These are phyloP conservation scores for Xylaria sp. DNA, from an alignment of 2,329 filamentous ascomycete genomes.

Conservation along the genomic window DNA sequence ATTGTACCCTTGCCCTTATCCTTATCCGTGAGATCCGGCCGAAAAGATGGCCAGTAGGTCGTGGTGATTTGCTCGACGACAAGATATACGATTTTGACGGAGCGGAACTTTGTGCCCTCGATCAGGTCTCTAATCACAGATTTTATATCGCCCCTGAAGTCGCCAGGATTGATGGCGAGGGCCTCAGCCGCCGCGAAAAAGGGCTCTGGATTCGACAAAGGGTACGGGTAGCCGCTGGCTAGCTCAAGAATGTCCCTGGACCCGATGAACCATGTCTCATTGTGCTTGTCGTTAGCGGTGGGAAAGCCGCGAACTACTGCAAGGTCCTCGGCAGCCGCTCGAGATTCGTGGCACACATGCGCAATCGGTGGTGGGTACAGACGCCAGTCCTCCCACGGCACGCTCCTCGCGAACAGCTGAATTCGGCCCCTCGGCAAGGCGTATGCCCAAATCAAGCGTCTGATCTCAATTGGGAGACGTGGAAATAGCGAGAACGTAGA, in stretches of 20 bases:
- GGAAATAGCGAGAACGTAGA: conserved; percentile 42
- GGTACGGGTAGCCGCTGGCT: conserved; percentile 48
- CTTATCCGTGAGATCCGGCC: conserved; percentile 45
- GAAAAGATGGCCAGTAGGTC: conserved; percentile 46
- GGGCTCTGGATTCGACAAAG: conserved; percentile 47
- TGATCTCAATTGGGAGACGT: conserved; percentile 46
- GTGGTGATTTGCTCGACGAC: conserved; percentile 47
- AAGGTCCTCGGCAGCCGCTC: conserved; percentile 40
- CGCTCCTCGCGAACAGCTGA: conserved; percentile 46
- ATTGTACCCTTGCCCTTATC: conserved; percentile 48
- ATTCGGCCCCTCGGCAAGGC: conserved; percentile 46
- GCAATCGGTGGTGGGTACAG: conserved; percentile 43
- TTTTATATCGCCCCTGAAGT: conserved; percentile 44
- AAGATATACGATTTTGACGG: conserved; percentile 44
- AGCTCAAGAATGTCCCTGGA: conserved; percentile 46
- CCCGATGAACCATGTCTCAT: conserved; percentile 47
- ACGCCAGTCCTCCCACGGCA: conserved; percentile 48
- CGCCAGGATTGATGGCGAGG: conserved; percentile 44
- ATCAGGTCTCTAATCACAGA: conserved; percentile 42
- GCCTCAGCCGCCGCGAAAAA: conserved; percentile 45
- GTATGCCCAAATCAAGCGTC: conserved; percentile 45
- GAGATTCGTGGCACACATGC: conserved; percentile 44
- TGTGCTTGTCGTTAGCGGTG: conserved; percentile 43
- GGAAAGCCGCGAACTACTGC: conserved; percentile 47
- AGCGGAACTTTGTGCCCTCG: conserved; percentile 40